Evolutionary conservation across 257 asterid species (phyloP).

Genomic region (Solanum chiquidenum): DNA sequence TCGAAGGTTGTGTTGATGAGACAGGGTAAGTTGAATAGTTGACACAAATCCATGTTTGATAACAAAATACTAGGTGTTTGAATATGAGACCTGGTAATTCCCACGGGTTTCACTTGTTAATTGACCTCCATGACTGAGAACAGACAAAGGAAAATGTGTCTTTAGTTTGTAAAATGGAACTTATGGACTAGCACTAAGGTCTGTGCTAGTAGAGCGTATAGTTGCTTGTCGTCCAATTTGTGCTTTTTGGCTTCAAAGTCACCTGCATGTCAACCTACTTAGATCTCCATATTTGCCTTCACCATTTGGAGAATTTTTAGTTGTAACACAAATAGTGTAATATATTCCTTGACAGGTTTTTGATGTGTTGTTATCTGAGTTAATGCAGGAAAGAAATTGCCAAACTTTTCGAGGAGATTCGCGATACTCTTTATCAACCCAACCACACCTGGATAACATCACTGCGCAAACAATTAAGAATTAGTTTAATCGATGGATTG

Average conservation of each 20-base stretch:
- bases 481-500: slow-evolving; percentile 47
- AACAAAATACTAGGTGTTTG: not conserved
- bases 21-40: not conserved
- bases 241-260: not conserved
- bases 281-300: not conserved
- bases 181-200: not conserved
- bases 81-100: not conserved
- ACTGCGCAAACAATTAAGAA: slow-evolving; percentile 48
- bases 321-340: not conserved
- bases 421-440: slow-evolving; percentile 64
- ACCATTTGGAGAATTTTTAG: not conserved
- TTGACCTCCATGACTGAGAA: not conserved
- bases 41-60: not conserved
- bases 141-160: not conserved
- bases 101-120: not conserved
- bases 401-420: slow-evolving; percentile 55
- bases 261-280: not conserved
- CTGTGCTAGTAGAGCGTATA: not conserved
- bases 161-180: not conserved
- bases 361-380: not conserved
- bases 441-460: slow-evolving; percentile 70
- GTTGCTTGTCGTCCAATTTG: not conserved
- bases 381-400: slow-evolving; percentile 44
- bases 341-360: not conserved
- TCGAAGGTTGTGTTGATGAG: not conserved